These are phyloP conservation scores for Narthecium ossifragum DNA, from an alignment of 106 monocot species.

Conservation along the genomic window DNA sequence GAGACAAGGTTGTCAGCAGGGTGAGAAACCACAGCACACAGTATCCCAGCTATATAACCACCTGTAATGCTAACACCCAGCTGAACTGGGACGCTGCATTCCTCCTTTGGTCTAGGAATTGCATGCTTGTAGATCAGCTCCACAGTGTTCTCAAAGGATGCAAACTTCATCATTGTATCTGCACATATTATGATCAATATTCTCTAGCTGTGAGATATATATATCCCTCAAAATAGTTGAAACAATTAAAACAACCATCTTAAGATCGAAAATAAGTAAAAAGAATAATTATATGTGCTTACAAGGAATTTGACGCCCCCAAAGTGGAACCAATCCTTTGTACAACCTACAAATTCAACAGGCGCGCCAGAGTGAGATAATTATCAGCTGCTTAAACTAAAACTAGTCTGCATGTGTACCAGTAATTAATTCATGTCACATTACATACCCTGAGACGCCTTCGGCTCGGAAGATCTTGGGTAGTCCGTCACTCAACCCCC, in stretches of 20 bases:
- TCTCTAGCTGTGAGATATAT: neutral
- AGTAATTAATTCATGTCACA: too few species aligned
- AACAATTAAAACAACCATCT: neutral
- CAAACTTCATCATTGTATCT: slow-evolving; percentile 82
- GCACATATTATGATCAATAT: slow-evolving; percentile 1
- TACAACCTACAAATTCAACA: slow-evolving; percentile 21
- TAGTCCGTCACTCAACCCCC: slow-evolving; percentile 9
- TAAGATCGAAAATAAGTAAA: neutral
- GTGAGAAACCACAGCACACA: slow-evolving; percentile 59
- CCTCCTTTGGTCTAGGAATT: slow-evolving; percentile 51
- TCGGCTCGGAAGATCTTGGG: slow-evolving; percentile 7
- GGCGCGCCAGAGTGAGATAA: neutral
- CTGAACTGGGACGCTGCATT: slow-evolving; percentile 42
- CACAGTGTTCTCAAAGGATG: slow-evolving; percentile 53
- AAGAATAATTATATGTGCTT: slow-evolving; percentile 13
- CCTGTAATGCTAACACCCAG: slow-evolving; percentile 47
- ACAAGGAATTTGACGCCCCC: slow-evolving; percentile 46
- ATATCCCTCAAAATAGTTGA: too few species aligned
- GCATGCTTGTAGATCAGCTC: slow-evolving; percentile 51
- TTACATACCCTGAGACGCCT: slow-evolving; percentile 3
- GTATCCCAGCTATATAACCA: slow-evolving; percentile 52
- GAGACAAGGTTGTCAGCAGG: slow-evolving; percentile 72
- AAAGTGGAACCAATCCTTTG: slow-evolving; percentile 50
- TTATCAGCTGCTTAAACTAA: too few species aligned
- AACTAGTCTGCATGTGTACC: too few species aligned